Evolutionary conservation across 345 rosid species (phyloP), one percentile per base, ranked within the genome.

Genomic region (Euclidium syriacum): DNA sequence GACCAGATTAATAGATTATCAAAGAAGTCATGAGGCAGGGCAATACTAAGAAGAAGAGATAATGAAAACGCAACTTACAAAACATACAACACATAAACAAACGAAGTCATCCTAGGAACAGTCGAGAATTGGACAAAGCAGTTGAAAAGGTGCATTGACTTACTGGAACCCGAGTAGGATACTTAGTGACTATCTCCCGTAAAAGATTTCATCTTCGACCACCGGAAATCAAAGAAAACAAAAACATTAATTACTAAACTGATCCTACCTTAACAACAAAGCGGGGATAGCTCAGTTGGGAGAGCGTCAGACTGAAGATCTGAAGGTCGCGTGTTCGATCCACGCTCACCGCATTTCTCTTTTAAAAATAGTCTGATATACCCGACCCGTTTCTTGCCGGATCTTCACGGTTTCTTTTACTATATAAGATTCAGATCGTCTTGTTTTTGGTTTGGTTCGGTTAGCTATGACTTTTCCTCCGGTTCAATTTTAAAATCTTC

Each of bases 261-360:
- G n/a, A n/a, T n/a, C n/a, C n/a, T n/a, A n/a, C n/a, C n/a, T n/a
- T n/a, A n/a, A n/a, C n/a, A n/a, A n/a, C n/a, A n/a, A n/a, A n/a
- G 91, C 83, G 90, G 90, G 88, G 90, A 80, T 85, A 88, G 96
- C 90, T 85, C 88, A 85, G 90, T 85, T 84, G 96, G 94, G 96
- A 83, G 88, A 85, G 95, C 94, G 81, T 88, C 88, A 85, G 80
- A 77, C 81, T 80, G 81, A 80, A 79, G 81, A 79, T 81, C 84
- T 84, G 81, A 78, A 79, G 81, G 86, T 78, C 81, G 72, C 83
- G 80, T 81, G 86, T 84, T 84, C 84, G 81, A 77, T 81, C 83
- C 82, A 81, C 84, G 83, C 74, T 79, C 86, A 83, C 86, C 81
- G 82, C 84, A 80, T 3, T n/a, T n/a, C n/a, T n/a, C n/a, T n/a